These are phyloP conservation scores for Cyanidiococcus yangmingshanensis DNA, from an alignment of 23 red algal species.

Conservation along the genomic window DNA sequence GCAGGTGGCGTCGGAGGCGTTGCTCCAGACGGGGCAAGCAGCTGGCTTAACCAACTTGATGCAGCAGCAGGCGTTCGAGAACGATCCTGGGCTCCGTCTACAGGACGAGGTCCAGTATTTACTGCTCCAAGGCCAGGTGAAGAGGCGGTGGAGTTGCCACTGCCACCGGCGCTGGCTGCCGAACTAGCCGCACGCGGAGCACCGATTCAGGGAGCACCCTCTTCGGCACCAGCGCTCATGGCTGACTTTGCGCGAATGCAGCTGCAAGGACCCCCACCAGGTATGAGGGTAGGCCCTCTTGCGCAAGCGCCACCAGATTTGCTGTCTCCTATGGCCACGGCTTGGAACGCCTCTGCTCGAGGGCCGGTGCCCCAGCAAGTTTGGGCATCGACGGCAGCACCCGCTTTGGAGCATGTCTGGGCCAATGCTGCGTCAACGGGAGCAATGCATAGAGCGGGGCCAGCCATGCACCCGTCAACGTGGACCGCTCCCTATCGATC, in stretches of 20 bases:
- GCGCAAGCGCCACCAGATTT: not conserved
- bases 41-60: not conserved
- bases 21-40: not conserved
- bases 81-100: not conserved
- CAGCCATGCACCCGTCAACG: not conserved
- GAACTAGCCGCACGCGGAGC: not conserved
- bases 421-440: not conserved
- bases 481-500: not conserved
- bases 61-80: not conserved
- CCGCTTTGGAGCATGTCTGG: not conserved
- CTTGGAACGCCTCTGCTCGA: not conserved
- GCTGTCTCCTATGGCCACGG: not conserved
- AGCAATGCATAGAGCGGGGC: not conserved
- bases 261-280: not conserved
- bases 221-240: not conserved
- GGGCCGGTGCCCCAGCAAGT: not conserved
- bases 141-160: not conserved
- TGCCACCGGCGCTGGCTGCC: not conserved
- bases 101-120: not conserved
- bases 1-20: not conserved
- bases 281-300: not conserved
- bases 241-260: constrained; percentile 4
- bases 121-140: not conserved
- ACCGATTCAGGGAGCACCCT: not conserved
- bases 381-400: not conserved